Evolutionary conservation across 140 eudicot genomes (phyloP).

Genomic region (Ambrosia hybrid): DNA sequence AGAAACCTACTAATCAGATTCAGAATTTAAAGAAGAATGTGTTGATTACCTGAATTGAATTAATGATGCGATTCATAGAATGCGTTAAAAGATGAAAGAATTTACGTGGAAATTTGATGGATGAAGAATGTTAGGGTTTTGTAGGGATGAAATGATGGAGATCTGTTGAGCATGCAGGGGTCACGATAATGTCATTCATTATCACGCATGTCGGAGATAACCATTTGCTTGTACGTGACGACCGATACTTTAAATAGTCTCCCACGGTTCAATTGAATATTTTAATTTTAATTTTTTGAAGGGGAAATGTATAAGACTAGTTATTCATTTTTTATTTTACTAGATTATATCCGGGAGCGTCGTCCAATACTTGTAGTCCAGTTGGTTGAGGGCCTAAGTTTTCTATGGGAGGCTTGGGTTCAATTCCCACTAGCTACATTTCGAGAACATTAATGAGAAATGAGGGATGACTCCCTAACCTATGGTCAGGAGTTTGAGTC

Average conservation of each 20-base stretch:
- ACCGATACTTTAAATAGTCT: neutral
- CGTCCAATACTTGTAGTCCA: too few species aligned
- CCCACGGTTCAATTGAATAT: neutral
- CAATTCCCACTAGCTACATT: too few species aligned
- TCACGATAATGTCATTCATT: slow-evolving; percentile 23
- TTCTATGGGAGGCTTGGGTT: too few species aligned
- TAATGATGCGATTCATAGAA: slow-evolving; percentile 3
- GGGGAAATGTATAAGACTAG: too few species aligned
- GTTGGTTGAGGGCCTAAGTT: too few species aligned
- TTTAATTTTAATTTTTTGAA: too few species aligned
- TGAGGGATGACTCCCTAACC: too few species aligned
- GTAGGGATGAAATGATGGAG: slow-evolving; percentile 29
- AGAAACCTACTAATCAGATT: neutral
- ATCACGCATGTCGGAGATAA: slow-evolving; percentile 32
- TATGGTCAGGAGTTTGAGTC: too few species aligned
- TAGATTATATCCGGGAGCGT: too few species aligned
- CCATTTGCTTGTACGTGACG: neutral
- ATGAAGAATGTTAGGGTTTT: slow-evolving; percentile 37
- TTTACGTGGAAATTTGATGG: slow-evolving; percentile 19
- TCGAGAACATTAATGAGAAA: too few species aligned
- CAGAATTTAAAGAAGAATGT: neutral
- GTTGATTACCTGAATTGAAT: neutral
- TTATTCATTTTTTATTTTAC: too few species aligned
- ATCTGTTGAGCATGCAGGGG: slow-evolving; percentile 16
- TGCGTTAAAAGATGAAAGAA: neutral